Evolutionary conservation across 2,329 filamentous ascomycete species (phyloP).

Genomic region (Cordyceps farinosa): DNA sequence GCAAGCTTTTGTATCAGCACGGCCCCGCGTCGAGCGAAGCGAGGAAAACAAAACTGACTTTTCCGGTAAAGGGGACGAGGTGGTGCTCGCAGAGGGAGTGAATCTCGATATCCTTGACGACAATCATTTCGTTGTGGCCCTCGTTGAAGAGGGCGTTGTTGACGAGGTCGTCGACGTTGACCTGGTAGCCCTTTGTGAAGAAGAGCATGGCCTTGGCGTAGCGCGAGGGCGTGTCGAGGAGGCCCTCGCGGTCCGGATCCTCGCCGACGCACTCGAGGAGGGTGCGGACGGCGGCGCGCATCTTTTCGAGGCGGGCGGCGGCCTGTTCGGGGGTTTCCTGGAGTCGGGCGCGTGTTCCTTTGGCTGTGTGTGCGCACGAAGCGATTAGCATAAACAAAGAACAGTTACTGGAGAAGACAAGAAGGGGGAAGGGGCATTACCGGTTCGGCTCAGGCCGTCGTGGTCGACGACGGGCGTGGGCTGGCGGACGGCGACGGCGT

Average conservation of each 20-base stretch:
- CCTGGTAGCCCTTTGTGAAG: conserved; percentile 95
- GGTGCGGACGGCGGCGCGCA: conserved; percentile 61
- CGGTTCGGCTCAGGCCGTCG: conserved; percentile 58
- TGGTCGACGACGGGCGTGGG: conserved; percentile 59
- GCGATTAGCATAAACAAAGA: conserved; percentile 19
- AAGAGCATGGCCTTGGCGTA: conserved; percentile 95
- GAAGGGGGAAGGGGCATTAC: conserved; percentile 29
- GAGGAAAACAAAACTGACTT: conserved; percentile 50
- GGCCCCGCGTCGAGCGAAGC: conserved; percentile 1
- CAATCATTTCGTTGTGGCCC: conserved; percentile 94
- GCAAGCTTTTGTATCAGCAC: not conserved
- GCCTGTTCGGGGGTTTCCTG: conserved; percentile 49
- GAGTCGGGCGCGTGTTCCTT: conserved; percentile 60
- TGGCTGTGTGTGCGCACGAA: conserved; percentile 37
- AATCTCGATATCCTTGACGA: conserved; percentile 95
- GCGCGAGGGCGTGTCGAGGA: conserved; percentile 69
- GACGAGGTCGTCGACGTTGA: conserved; percentile 87
- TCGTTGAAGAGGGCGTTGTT: conserved; percentile 95
- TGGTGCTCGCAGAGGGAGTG: conserved; percentile 97
- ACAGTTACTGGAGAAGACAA: conserved; percentile 9
- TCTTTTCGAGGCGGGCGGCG: conserved; percentile 51
- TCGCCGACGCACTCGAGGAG: conserved; percentile 67
- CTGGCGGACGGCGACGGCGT: conserved; percentile 43
- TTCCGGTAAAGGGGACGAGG: conserved; percentile 91
- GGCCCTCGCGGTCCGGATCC: conserved; percentile 61